Evolutionary conservation across 805 yeast species (phyloP).

Genomic region (Saccharomycopsis javanensis): DNA sequence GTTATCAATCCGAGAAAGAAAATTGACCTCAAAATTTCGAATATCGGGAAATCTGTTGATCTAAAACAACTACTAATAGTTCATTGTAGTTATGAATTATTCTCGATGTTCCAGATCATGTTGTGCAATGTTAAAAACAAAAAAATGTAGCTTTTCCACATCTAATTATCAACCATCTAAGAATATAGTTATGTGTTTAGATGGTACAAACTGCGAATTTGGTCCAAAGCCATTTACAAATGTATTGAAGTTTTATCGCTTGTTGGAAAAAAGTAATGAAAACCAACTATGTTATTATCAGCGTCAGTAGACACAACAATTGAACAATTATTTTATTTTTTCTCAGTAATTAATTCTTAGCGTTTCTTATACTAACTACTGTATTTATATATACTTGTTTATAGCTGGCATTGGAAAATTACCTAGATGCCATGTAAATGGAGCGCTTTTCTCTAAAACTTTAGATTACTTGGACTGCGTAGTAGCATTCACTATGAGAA

Average conservation of each 20-base stretch:
- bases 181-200: constrained; percentile 48
- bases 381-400: background rate
- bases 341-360: too few species aligned
- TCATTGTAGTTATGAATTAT: background rate
- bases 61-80: too few species aligned
- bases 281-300: constrained; percentile 53
- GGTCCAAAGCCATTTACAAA: constrained; percentile 48
- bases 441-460: constrained; percentile 20
- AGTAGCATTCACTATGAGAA: constrained; percentile 45
- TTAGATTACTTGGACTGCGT: constrained; percentile 31
- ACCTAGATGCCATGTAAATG: constrained; percentile 32
- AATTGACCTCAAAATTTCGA: background rate
- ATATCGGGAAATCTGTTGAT: too few species aligned
- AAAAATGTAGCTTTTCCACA: background rate
- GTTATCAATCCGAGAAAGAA: too few species aligned
- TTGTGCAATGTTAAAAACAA: background rate
- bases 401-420: constrained; percentile 52
- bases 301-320: constrained; percentile 29
- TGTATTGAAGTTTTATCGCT: constrained; percentile 41
- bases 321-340: background rate
- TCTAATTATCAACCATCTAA: constrained; percentile 21
- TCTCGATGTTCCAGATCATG: background rate
- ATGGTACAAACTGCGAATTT: constrained; percentile 53
- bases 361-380: background rate
- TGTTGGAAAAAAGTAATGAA: constrained; percentile 38